phyloP scores from a whole-genome alignment of 2,329 filamentous ascomycete genomes.

The Colletotrichum liaoningense region DNA sequence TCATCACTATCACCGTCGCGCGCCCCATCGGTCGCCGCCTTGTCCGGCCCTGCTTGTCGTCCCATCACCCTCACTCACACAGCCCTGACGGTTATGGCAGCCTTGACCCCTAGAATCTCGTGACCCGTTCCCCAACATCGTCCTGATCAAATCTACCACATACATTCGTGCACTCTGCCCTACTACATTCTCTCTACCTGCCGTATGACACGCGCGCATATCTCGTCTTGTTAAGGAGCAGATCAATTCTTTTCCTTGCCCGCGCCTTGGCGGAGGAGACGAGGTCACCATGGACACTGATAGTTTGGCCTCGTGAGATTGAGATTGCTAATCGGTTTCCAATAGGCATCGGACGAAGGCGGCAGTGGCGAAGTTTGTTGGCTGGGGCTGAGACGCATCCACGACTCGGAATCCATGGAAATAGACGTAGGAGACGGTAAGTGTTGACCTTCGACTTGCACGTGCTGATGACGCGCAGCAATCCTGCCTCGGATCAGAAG shows the following conservation, averaged over 20 bases:
- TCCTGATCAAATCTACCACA: conserved; percentile 7
- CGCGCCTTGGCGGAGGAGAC: conserved; percentile 3
- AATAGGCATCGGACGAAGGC: neutral
- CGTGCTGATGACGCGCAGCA: neutral
- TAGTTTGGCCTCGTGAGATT: neutral
- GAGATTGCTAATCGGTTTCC: conserved; percentile 8
- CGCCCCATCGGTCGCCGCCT: conserved; percentile 17
- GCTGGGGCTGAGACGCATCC: neutral
- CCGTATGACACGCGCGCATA: neutral
- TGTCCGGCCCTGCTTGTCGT: conserved; percentile 4
- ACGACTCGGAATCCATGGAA: neutral
- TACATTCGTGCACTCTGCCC: neutral
- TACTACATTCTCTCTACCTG: neutral
- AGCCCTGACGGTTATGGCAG: conserved; percentile 24
- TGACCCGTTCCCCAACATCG: conserved; percentile 18
- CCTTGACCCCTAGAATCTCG: conserved; percentile 13
- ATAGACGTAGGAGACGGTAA: neutral
- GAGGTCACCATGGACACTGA: neutral
- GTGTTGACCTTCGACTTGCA: neutral
- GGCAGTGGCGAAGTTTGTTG: neutral
- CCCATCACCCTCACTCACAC: conserved; percentile 20
- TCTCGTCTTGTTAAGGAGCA: neutral
- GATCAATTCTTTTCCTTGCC: neutral
- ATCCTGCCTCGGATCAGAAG: neutral
- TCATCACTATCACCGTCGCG: conserved; percentile 26